Evolutionary conservation across 306 rosid species (phyloP).

Genomic region (Malus asiatica): DNA sequence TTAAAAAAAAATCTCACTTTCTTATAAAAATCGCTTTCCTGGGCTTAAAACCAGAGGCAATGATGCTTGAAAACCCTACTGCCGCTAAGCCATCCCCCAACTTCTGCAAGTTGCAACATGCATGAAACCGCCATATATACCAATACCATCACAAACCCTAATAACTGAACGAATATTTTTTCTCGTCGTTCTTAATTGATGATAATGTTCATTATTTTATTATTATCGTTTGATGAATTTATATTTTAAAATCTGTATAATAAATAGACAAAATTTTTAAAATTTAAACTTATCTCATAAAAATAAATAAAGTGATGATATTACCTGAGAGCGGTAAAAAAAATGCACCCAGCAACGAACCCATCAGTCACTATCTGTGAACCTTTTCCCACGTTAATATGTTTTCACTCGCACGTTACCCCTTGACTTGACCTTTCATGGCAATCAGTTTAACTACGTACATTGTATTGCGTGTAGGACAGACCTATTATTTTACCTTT

Average conservation of each 20-base stretch:
- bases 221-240: accelerated
- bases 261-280: no score
- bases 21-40: background rate
- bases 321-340: no score
- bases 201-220: no score
- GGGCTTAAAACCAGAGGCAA: background rate
- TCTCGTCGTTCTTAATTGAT: no score
- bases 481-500: background rate
- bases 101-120: background rate
- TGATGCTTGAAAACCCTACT: background rate
- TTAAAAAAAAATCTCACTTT: background rate
- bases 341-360: background rate
- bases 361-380: background rate
- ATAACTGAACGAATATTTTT: no score
- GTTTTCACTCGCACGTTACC: background rate
- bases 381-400: background rate
- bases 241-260: accelerated
- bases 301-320: no score
- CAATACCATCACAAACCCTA: no score
- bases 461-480: background rate
- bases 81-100: background rate
- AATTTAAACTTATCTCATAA: no score
- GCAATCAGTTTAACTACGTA: background rate
- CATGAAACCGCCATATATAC: no score
- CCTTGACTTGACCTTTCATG: background rate